phyloP scores from a whole-genome alignment of 208 protist species.

The Acanthamoeba royreba region DNA sequence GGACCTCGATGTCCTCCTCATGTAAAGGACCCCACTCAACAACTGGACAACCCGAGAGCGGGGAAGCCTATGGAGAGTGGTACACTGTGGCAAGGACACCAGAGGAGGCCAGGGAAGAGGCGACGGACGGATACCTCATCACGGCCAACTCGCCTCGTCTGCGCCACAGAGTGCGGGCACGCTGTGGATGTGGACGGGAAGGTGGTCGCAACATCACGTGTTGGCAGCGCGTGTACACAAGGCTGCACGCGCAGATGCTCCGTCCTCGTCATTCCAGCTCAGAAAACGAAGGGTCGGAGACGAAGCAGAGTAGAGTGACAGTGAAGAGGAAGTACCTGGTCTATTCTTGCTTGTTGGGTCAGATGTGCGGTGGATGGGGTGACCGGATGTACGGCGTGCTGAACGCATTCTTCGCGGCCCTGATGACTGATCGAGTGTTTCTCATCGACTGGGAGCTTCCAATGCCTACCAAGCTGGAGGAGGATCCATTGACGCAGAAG shows the following conservation, averaged over 20 bases:
- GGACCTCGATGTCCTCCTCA: too few relatives aligned
- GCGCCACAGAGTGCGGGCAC: not conserved
- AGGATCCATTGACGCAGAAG: not conserved
- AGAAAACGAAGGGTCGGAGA: not conserved
- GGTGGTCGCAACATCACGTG: not conserved
- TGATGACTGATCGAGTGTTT: not conserved
- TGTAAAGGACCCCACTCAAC: too few relatives aligned
- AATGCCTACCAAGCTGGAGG: not conserved
- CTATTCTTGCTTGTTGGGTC: not conserved
- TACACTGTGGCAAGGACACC: too few relatives aligned
- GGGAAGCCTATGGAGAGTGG: too few relatives aligned
- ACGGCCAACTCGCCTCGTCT: not conserved
- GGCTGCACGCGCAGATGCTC: not conserved
- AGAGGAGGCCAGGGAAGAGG: too few relatives aligned
- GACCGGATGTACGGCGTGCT: not conserved
- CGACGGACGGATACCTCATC: not conserved
- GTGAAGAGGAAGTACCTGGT: not conserved
- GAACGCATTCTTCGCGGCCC: not conserved
- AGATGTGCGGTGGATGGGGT: not conserved
- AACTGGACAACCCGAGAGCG: too few relatives aligned
- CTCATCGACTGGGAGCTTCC: not conserved
- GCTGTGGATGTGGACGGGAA: not conserved
- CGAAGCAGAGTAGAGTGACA: not conserved
- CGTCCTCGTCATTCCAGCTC: not conserved
- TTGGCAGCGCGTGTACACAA: not conserved